A percentile compares a stretch with the other conserved stretches of the same genome.
These are phyloP conservation scores for Globisporangium acanthophoron DNA, from an alignment of 352 stramenopile genomes.

Conservation along the genomic window DNA sequence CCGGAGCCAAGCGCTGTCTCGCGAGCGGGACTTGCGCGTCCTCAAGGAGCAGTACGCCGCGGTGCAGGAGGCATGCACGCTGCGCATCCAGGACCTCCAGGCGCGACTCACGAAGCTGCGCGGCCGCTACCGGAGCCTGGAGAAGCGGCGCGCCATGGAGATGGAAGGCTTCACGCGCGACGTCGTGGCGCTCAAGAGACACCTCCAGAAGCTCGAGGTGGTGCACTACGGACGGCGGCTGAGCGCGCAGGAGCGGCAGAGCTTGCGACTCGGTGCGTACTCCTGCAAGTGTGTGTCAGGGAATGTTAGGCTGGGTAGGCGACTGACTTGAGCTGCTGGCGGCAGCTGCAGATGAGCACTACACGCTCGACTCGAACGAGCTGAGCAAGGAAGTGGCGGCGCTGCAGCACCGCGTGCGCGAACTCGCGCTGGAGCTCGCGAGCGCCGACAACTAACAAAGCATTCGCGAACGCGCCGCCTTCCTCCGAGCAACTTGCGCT, in stretches of 20 bases:
- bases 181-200: conserved; percentile 46
- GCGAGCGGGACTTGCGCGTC: conserved; percentile 66
- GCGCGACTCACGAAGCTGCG: conserved; percentile 57
- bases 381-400: conserved; percentile 56
- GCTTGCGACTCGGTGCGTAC: conserved; percentile 30
- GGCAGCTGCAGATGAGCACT: conserved; percentile 30
- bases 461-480: background rate
- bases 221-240: conserved; percentile 53
- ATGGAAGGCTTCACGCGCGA: conserved; percentile 82
- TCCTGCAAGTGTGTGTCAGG: background rate
- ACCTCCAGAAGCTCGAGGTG: conserved; percentile 70
- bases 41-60: conserved; percentile 74
- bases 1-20: conserved; percentile 41
- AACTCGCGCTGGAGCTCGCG: conserved; percentile 46
- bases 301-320: background rate
- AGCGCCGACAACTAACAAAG: background rate
- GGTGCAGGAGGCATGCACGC: conserved; percentile 62
- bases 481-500: background rate
- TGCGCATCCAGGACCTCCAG: conserved; percentile 68
- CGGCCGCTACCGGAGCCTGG: conserved; percentile 49
- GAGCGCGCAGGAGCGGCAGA: conserved; percentile 40
- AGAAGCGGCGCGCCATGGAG: conserved; percentile 70
- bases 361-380: conserved; percentile 49
- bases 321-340: background rate
- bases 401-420: conserved; percentile 55